A percentile compares a stretch with the other conserved stretches of the same genome.
phyloP scores from a whole-genome alignment of 2,329 filamentous ascomycete genomes.

The Lasiodiplodia sp. region DNA sequence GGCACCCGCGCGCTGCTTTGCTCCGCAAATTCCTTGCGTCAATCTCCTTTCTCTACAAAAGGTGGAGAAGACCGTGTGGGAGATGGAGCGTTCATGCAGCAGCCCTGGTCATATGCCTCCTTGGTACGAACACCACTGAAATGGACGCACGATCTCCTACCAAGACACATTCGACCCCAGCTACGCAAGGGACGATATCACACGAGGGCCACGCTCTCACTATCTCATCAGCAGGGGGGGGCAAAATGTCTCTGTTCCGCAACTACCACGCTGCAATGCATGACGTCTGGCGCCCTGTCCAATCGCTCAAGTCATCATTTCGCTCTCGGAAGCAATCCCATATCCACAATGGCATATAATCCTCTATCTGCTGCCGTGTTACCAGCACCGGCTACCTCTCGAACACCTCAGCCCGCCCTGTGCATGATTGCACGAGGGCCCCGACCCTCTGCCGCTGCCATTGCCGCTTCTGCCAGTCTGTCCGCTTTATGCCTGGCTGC shows the following conservation, averaged over 20 bases:
- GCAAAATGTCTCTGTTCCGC: constrained; percentile 20
- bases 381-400: constrained; percentile 4
- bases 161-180: not conserved
- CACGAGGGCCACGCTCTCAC: constrained; percentile 1
- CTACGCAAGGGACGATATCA: constrained; percentile 22
- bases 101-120: not conserved
- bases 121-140: not conserved
- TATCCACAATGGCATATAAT: not conserved
- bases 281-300: not conserved
- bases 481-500: not conserved
- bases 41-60: not conserved
- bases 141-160: not conserved
- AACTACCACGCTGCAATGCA: constrained; percentile 1
- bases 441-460: not conserved
- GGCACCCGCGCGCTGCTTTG: not conserved
- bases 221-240: constrained; percentile 7
- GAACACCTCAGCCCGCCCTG: not conserved
- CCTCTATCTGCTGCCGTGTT: constrained; percentile 2
- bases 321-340: constrained; percentile 3
- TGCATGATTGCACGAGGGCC: constrained; percentile 18
- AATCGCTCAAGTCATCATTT: not conserved
- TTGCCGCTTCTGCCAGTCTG: not conserved
- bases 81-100: not conserved
- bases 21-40: constrained; percentile 5
- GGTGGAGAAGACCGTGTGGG: not conserved